These are phyloP conservation scores for Hericium rajendrae DNA, from an alignment of 768 basidiomycete species.

Conservation along the genomic window DNA sequence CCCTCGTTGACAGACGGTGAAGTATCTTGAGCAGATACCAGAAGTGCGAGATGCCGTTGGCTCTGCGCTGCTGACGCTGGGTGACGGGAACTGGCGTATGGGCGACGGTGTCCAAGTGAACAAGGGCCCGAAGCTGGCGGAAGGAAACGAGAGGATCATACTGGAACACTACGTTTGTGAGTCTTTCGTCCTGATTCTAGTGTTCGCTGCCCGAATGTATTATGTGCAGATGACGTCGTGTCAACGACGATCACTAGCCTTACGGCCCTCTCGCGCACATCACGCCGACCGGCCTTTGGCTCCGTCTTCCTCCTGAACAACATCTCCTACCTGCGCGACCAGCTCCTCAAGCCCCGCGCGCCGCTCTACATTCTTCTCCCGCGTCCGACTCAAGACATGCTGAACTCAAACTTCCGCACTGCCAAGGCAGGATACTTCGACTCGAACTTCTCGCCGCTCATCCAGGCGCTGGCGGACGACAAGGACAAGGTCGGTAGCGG, in stretches of 20 bases:
- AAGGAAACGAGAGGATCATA: slow-evolving; percentile 48
- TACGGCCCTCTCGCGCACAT: slow-evolving; percentile 50
- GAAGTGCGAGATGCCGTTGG: slow-evolving; percentile 61
- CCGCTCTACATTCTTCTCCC: slow-evolving; percentile 44
- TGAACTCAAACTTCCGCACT: slow-evolving; percentile 66
- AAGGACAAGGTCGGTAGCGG: slow-evolving; percentile 25
- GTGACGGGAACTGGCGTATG: slow-evolving; percentile 91
- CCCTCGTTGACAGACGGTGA: slow-evolving; percentile 38
- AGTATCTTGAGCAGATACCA: slow-evolving; percentile 61
- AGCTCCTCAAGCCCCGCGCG: slow-evolving; percentile 44
- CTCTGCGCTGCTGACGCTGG: slow-evolving; percentile 56
- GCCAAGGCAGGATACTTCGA: slow-evolving; percentile 83
- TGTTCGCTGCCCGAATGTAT: neutral
- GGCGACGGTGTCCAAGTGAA: slow-evolving; percentile 67
- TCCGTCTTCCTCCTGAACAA: slow-evolving; percentile 80
- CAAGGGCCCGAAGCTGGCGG: slow-evolving; percentile 29
- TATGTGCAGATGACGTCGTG: slow-evolving; percentile 58
- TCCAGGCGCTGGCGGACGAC: slow-evolving; percentile 51
- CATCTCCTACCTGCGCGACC: slow-evolving; percentile 54
- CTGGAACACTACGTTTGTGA: slow-evolving; percentile 70
- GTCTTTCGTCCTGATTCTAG: slow-evolving; percentile 18
- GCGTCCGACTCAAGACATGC: slow-evolving; percentile 46
- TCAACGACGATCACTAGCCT: slow-evolving; percentile 52
- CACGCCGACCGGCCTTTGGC: slow-evolving; percentile 52
- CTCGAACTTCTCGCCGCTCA: slow-evolving; percentile 68